These are phyloP conservation scores for Leccinum imitatum DNA, from an alignment of 768 basidiomycete genomes.

Conservation along the genomic window DNA sequence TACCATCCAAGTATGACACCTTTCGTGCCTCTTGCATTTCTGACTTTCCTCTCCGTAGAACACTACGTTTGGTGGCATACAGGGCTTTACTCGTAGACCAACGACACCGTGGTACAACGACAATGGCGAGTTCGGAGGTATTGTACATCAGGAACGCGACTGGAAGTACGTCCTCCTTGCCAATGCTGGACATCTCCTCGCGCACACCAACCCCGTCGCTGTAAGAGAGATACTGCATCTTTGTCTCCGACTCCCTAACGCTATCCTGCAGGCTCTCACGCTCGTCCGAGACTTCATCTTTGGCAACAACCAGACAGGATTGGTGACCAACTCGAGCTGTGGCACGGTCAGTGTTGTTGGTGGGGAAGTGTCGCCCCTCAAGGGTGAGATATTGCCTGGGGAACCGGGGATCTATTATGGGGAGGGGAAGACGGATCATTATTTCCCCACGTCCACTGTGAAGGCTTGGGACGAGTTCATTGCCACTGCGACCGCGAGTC, in stretches of 20 bases:
- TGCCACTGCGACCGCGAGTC: neutral
- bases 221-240: slow-evolving; percentile 38
- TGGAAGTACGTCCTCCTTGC: slow-evolving; percentile 46
- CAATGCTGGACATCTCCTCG: slow-evolving; percentile 40
- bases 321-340: slow-evolving; percentile 28
- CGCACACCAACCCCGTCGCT: slow-evolving; percentile 33
- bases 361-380: slow-evolving; percentile 49
- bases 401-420: slow-evolving; percentile 56
- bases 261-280: slow-evolving; percentile 46
- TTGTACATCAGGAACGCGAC: slow-evolving; percentile 71
- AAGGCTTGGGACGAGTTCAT: slow-evolving; percentile 60
- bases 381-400: slow-evolving; percentile 49
- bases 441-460: slow-evolving; percentile 54
- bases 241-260: neutral
- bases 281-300: slow-evolving; percentile 67
- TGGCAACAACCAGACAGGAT: slow-evolving; percentile 58
- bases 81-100: slow-evolving; percentile 69
- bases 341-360: slow-evolving; percentile 37
- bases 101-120: slow-evolving; percentile 67
- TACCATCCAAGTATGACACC: no score
- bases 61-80: slow-evolving; percentile 77
- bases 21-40: neutral
- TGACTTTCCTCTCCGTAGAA: slow-evolving; percentile 43
- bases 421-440: slow-evolving; percentile 41
- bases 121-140: slow-evolving; percentile 54